Base-by-base conservation (phyloP, 768 basidiomycete species). In the Lentinula edodes region DNA sequence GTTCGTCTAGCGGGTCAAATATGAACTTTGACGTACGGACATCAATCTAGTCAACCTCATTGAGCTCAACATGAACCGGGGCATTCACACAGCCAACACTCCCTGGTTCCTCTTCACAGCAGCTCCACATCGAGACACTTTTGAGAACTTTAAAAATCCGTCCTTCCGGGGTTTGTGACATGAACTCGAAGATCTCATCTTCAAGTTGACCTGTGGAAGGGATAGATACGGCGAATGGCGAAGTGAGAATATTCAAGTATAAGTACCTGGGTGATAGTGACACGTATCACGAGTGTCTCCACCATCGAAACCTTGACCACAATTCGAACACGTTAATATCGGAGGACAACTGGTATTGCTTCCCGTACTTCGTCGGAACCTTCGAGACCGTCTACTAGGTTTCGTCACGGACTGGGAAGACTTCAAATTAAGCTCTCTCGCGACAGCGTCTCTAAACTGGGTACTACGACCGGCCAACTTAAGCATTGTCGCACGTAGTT, bases 51-150 rank as follows among this genome's bases (percentile, higher is more conserved):
- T 54, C 53, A 5, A 35, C 16, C 3, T 5, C 23, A 41, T 54
- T 18, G 12, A n/a, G 6, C 36, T 41, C 34, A n/a, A 58, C 28
- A 28, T 72, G 67, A 9, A 63, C 58, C 51, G 62, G 28, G 0
- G 68, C 66, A 16, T 61, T 59, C 3, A 69, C 68, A 62, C 78
- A 79, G 5, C 78, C 79, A 1, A 70, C 67, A 55, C 74, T 75
- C 66, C 66, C 66, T 60, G 74, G 74, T 36, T 78, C 78, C 60
- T 79, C 76, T 50, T 77, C 74, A 64, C 78, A 81, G 65, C 80
- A 81, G 52, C 72, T 80, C 80, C 80, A 81, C 76, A 80, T 80
- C 12, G 70, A 70, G 15, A 80, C 70, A 9, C 68, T 74, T 43
- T 72, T 73, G 28, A 74, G 66, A 12, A 71, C 72, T 38, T 70